These are phyloP conservation scores for Scytalidium lignicola DNA, from an alignment of 2,329 filamentous ascomycete species.

Conservation along the genomic window DNA sequence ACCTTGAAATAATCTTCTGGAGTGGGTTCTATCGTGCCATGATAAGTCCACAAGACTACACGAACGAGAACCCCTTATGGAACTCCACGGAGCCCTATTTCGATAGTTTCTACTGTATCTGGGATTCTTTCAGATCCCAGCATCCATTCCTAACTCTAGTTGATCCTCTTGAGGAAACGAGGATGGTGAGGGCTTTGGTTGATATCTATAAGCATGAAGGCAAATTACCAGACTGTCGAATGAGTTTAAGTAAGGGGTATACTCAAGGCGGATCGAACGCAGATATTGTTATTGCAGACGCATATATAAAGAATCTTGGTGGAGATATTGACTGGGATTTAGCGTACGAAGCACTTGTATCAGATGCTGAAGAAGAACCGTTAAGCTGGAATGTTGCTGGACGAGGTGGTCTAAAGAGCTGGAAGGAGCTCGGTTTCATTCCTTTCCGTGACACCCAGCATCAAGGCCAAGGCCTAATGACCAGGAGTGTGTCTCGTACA, in stretches of 20 bases:
- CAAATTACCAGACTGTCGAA: slow-evolving; percentile 67
- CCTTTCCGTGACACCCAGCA: slow-evolving; percentile 61
- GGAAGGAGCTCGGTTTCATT: slow-evolving; percentile 66
- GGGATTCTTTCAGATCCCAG: slow-evolving; percentile 65
- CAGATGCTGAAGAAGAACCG: slow-evolving; percentile 45
- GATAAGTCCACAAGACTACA: slow-evolving; percentile 67
- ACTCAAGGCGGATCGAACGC: slow-evolving; percentile 70
- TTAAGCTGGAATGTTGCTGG: slow-evolving; percentile 63
- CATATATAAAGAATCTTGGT: slow-evolving; percentile 57
- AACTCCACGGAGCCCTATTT: slow-evolving; percentile 61
- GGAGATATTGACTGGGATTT: slow-evolving; percentile 60
- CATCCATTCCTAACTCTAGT: slow-evolving; percentile 62
- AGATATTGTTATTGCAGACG: slow-evolving; percentile 61
- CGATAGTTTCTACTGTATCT: slow-evolving; percentile 66
- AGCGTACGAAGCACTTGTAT: slow-evolving; percentile 63
- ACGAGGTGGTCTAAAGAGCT: slow-evolving; percentile 62
- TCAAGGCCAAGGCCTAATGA: slow-evolving; percentile 59
- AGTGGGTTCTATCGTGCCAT: slow-evolving; percentile 62
- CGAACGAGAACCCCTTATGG: slow-evolving; percentile 65
- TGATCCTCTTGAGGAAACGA: slow-evolving; percentile 54
- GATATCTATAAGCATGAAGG: slow-evolving; percentile 64
- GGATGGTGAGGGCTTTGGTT: slow-evolving; percentile 63
- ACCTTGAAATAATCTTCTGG: slow-evolving; percentile 56
- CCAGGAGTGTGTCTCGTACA: slow-evolving; percentile 62
- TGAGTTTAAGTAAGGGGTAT: slow-evolving; percentile 65